Base-by-base conservation (phyloP, 768 basidiomycete genomes). In the Piloderma croceum region DNA sequence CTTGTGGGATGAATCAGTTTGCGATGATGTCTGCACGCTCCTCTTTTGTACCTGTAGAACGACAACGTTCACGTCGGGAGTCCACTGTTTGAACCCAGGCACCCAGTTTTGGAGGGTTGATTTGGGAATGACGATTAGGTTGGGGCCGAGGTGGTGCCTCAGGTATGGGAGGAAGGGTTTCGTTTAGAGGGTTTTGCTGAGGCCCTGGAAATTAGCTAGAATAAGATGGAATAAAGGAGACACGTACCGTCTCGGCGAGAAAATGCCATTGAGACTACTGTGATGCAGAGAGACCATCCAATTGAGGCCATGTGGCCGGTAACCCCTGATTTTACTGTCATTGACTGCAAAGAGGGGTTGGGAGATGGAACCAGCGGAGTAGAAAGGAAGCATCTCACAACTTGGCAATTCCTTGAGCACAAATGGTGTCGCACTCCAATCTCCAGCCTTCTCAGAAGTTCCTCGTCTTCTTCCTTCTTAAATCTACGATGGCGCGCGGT, bases 391-490 rank as follows among this genome's bases (percentile, higher is more conserved):
- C n/a, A n/a, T n/a, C 67, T 39, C 46, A 97, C 92, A 97, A 52
- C 79, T 81, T 0, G 93, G 93, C 1, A 89, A 92, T 49, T 91
- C 82, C 54, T 97, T 92, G 44, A 98, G 98, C 4, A 97, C 90
- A 49, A 81, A 90, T 0, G 93, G 88, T 45, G 92, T 86, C 51
- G 96, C 91, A 48, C 83, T 80, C 3, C 88, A 89, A 42, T 81
- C 84, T 7, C 76, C 79, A n/a, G 78, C 85, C 25, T 81, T 70
- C 50, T 90, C 88, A 98, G 62, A 53, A 99, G 54, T 63, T 99
- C 94, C 47, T 94, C 92, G 40, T 98, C 96, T 60, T 98, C 96
- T 55, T 99, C 96, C 63, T 96, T 96, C 62, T 99, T 96, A 0
- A 90, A 92, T 61, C 92, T 96, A 39, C 94, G 79, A 55, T 92